Evolutionary conservation across 352 stramenopile species (phyloP), one percentile per base, ranked within the genome.

Genomic region (Blastocystis sp.): DNA sequence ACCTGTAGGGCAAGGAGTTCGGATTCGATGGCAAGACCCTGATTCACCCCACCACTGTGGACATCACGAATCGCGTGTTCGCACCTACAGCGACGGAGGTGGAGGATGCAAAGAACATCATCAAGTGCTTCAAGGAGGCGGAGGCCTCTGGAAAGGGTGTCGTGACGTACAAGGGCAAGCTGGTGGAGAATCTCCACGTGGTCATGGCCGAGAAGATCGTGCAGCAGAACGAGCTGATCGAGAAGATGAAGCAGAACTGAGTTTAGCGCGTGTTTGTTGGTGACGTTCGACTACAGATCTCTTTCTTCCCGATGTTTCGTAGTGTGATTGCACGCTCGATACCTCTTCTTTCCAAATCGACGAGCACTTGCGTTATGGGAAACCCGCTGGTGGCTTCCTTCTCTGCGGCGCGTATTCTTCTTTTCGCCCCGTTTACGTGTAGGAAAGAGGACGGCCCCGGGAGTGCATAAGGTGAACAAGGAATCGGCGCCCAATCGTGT

Each of bases 1-100:
- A 65, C 23, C 7, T 60, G n/a, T 77, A 91, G 89, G 89, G 89
- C 61, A 89, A 89, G 59, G 88, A 91, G 60, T 88, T 92, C 17
- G 90, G 90, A 34, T 92, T 92, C 62, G 89, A 92, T 56, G 90
- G 90, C n/a, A 92, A 92, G 67, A 91, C 90, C 34, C 90, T 92
- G 7, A 92, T 92, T 60, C 90, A 92, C 64, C 90, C 90, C 28
- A 90, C 89, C 34, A 92, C 90, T 1, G 88, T 92, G 28, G 88
- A 60, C 11, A 34, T 81, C 7, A 81, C 86, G 23, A 92, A 92
- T 70, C 76, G 71, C 2, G 74, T 74, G 14, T 92, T 92, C 71
- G 89, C 89, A 28, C 90, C 90, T 9, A 81, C 76, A 10, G 45
- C 56, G 7, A 62, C 86, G 14, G 89, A 92, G 70, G 71, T 92